These are phyloP conservation scores for Hippophae gyantsensis DNA, from an alignment of 306 rosid genomes.

Conservation along the genomic window DNA sequence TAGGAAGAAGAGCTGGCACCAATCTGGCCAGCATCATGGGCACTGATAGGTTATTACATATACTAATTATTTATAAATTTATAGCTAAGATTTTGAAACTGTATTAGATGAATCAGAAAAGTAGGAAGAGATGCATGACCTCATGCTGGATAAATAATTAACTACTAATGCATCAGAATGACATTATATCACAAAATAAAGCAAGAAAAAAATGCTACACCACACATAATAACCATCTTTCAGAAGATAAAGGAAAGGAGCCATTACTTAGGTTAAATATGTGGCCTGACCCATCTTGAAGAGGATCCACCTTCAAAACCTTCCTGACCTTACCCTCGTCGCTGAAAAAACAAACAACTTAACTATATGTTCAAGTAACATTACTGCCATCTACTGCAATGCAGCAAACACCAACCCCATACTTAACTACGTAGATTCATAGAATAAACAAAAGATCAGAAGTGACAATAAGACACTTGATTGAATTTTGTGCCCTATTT, in stretches of 20 bases:
- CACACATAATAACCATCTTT: conserved; percentile 7
- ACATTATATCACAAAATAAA: neutral
- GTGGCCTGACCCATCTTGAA: conserved; percentile 88
- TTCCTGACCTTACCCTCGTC: conserved; percentile 90
- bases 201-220: neutral
- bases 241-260: conserved; percentile 16
- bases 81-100: neutral
- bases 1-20: neutral
- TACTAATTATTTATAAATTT: neutral
- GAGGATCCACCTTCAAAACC: conserved; percentile 83
- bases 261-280: conserved; percentile 80
- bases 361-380: neutral
- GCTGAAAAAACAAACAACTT: conserved; percentile 41
- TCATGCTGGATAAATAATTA: neutral
- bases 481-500: neutral
- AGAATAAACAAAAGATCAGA: neutral
- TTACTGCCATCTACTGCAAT: neutral
- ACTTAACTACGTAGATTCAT: neutral
- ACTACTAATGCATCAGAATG: conserved; percentile 5
- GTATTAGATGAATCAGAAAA: neutral
- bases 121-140: neutral
- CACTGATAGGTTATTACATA: neutral
- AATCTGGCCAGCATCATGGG: neutral
- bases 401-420: neutral
- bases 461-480: neutral